Evolutionary conservation across 805 yeast genomes (phyloP).

Genomic region (Osmozyma mogii): DNA sequence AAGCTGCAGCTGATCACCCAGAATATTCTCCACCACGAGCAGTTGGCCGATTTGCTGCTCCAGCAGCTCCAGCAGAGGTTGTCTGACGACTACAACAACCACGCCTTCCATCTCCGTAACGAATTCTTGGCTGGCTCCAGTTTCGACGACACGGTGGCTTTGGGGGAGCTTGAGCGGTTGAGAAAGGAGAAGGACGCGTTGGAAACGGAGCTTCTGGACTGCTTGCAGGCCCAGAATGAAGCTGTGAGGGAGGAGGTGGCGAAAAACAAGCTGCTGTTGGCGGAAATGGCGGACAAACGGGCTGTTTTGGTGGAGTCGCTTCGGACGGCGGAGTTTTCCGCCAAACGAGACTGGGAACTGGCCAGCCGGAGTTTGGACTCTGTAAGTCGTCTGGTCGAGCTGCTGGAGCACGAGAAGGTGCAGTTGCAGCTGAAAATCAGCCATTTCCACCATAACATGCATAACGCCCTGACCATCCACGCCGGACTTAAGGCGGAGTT

Average conservation of each 20-base stretch:
- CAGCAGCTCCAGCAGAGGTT: slow-evolving; percentile 21
- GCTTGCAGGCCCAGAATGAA: too few relatives aligned
- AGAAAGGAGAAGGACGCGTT: slow-evolving; percentile 7
- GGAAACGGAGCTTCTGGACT: slow-evolving; percentile 1
- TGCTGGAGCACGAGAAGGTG: too few relatives aligned
- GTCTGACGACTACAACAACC: slow-evolving; percentile 21
- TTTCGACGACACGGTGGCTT: slow-evolving; percentile 2
- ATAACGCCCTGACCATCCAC: too few relatives aligned
- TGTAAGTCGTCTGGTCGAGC: too few relatives aligned
- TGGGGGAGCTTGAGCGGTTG: slow-evolving; percentile 12
- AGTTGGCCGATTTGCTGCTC: slow-evolving; percentile 19
- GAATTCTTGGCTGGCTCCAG: slow-evolving; percentile 1
- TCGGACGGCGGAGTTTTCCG: too few relatives aligned
- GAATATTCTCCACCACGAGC: slow-evolving; percentile 23
- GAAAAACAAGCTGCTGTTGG: slow-evolving; percentile 1
- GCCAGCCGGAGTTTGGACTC: too few relatives aligned
- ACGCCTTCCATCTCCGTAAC: slow-evolving; percentile 20
- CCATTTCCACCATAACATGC: too few relatives aligned
- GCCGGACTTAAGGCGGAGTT: too few relatives aligned
- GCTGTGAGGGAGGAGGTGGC: slow-evolving; percentile 7
- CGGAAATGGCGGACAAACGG: neutral
- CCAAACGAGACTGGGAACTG: too few relatives aligned
- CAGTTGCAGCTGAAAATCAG: too few relatives aligned
- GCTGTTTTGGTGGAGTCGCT: too few relatives aligned
- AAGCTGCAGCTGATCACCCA: slow-evolving; percentile 20